Percentiles rank a stretch among this genome's conserved stretches.
phyloP scores from a whole-genome alignment of 805 yeast species.

The Candida krabiensis region DNA sequence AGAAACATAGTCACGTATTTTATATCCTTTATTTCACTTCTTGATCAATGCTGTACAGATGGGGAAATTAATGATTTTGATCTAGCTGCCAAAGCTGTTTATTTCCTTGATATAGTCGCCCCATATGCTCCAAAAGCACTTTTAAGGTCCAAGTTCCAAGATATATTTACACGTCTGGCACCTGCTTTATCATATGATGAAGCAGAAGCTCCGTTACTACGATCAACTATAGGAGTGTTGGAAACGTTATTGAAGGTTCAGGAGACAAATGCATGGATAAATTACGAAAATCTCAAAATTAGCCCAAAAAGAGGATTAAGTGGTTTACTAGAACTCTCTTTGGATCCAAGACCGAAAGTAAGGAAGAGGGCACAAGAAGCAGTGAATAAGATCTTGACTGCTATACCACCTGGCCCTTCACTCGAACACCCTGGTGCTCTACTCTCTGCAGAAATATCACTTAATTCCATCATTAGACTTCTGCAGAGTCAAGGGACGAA shows the following conservation, averaged over 20 bases:
- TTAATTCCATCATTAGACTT: slow-evolving; percentile 51
- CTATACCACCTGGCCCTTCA: slow-evolving; percentile 76
- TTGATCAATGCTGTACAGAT: slow-evolving; percentile 68
- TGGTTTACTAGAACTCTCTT: slow-evolving; percentile 73
- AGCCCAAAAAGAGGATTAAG: slow-evolving; percentile 82
- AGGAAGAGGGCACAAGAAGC: slow-evolving; percentile 95
- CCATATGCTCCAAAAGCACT: slow-evolving; percentile 72
- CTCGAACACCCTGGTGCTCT: slow-evolving; percentile 77
- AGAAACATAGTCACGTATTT: slow-evolving; percentile 78
- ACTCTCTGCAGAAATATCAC: slow-evolving; percentile 65
- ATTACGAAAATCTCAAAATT: slow-evolving; percentile 45
- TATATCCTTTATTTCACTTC: slow-evolving; percentile 75
- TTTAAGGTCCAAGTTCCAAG: slow-evolving; percentile 71
- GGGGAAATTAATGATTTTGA: slow-evolving; percentile 55
- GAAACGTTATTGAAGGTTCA: slow-evolving; percentile 80
- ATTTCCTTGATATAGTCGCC: slow-evolving; percentile 76
- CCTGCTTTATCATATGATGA: slow-evolving; percentile 70
- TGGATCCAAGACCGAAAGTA: slow-evolving; percentile 92
- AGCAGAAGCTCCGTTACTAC: slow-evolving; percentile 76
- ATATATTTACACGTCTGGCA: slow-evolving; percentile 76
- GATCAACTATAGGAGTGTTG: slow-evolving; percentile 82
- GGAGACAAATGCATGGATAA: slow-evolving; percentile 76
- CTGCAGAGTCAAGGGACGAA: slow-evolving; percentile 38
- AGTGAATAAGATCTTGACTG: slow-evolving; percentile 57
- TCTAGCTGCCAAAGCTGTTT: slow-evolving; percentile 74